Evolutionary conservation across 2,329 filamentous ascomycete genomes (phyloP), one percentile per base, ranked within the genome.

Genomic region (Neofusicoccum laricinum): DNA sequence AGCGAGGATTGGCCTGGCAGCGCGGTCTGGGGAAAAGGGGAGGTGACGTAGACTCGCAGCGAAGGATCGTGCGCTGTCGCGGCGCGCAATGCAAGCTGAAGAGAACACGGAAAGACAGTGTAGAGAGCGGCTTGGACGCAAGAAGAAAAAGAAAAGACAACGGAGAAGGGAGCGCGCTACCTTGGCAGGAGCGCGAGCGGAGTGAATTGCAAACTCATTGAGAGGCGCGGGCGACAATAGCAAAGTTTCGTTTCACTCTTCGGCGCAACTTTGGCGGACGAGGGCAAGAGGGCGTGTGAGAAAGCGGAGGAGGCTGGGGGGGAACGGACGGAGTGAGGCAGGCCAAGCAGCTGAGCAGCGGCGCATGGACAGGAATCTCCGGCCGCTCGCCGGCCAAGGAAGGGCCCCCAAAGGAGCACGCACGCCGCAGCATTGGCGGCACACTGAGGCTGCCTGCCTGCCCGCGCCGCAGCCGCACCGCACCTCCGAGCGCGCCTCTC

Each of bases 151-250:
- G 59, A 65, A 50, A 49, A 32, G 49, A 34, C 57, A 59, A 10
- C 38, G 50, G 66, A 73, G 69, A 71, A 74, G 69, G 70, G 73
- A 70, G 70, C 66, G 67, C 69, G 71, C 69, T 50, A 59, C 53
- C 50, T 58, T 36, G 49, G 53, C 55, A 64, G 63, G 17, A 61
- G 65, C 58, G 62, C 58, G 40, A 32, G 15, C 19, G 21, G 41
- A 17, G 17, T 46, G 55, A 48, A 36, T 38, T 30, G 46, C 49
- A 53, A 19, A 50, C 49, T 62, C 49, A 62, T 62, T 62, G 59
- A 62, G 46, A 40, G 34, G 30, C 8, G 36, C 21, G 30, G 34
- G 58, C 14, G 32, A 19, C 17, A 40, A 38, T 38, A 49, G 59
- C 34, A 50, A 51, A 62, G 45, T 38, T 41, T 50, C 34, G 59